A percentile compares a stretch with the other conserved stretches of the same genome.
phyloP scores from a whole-genome alignment of 495 filamentous ascomycete genomes.

The Penicillium simplicissimum region DNA sequence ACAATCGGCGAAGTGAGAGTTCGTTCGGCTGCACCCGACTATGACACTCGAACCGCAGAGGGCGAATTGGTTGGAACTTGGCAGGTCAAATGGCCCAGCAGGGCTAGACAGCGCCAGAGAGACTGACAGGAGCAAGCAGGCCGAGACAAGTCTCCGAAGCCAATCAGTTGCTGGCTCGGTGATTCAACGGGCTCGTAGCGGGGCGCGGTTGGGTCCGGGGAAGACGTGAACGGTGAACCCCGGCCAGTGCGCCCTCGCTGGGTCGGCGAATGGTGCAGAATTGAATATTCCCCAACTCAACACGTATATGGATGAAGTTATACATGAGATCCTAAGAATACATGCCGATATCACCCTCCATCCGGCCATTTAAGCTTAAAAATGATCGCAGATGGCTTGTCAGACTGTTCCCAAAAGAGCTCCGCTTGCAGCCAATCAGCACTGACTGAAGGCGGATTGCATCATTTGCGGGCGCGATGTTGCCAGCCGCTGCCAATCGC shows the following conservation, averaged over 20 bases:
- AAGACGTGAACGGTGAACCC: background rate
- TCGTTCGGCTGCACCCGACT: conserved; percentile 18
- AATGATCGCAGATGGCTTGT: background rate
- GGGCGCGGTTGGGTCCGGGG: background rate
- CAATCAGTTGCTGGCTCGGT: background rate
- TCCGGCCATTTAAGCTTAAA: conserved; percentile 2
- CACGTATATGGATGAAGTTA: no score
- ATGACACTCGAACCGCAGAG: background rate
- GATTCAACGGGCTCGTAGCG: background rate
- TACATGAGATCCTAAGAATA: no score
- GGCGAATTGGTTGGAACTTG: background rate
- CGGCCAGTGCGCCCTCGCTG: background rate
- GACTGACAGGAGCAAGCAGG: background rate
- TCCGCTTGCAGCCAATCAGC: conserved; percentile 11
- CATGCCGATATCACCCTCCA: background rate
- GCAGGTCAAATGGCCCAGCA: background rate
- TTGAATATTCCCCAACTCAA: no score
- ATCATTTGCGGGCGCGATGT: conserved; percentile 11
- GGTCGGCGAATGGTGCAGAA: background rate
- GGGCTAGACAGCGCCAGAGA: background rate
- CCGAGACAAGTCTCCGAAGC: background rate
- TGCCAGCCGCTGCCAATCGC: background rate
- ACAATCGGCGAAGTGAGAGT: conserved; percentile 7
- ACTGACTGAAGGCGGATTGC: conserved; percentile 7
- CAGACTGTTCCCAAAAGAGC: background rate